These are phyloP conservation scores for Nicotiana undulata DNA, from an alignment of 257 asterid species.

Conservation along the genomic window DNA sequence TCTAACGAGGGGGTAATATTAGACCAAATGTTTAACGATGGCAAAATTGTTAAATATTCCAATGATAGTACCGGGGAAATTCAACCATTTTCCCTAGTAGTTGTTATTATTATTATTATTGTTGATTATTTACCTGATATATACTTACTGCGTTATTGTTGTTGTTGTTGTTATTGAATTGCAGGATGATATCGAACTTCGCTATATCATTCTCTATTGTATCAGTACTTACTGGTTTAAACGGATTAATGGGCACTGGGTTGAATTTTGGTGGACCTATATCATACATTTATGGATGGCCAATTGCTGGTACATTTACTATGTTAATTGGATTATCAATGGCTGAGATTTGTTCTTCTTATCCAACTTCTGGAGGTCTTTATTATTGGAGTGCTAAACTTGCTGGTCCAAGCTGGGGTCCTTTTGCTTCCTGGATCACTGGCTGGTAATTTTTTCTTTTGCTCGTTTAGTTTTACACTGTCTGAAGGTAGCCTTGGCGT, in stretches of 20 bases:
- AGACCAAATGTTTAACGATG: no score
- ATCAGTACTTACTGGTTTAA: constrained; percentile 90
- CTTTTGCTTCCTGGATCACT: constrained; percentile 97
- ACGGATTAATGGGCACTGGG: constrained; percentile 82
- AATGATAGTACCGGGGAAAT: background rate
- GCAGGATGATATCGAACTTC: constrained; percentile 72
- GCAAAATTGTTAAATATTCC: background rate
- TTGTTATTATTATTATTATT: no score
- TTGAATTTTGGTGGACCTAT: constrained; percentile 84
- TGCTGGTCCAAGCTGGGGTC: constrained; percentile 96
- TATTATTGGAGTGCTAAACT: constrained; percentile 98
- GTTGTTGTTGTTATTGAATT: background rate
- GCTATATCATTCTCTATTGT: constrained; percentile 83
- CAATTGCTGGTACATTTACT: constrained; percentile 72
- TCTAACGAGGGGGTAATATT: no score
- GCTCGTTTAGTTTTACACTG: background rate
- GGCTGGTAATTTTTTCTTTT: constrained; percentile 56
- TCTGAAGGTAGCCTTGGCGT: background rate
- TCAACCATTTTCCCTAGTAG: background rate
- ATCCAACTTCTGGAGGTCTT: constrained; percentile 97
- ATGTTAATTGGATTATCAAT: constrained; percentile 77
- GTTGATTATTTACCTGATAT: background rate
- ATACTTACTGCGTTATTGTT: background rate
- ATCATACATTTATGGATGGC: constrained; percentile 82
- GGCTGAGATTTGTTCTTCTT: constrained; percentile 98